These are phyloP conservation scores for Sordariomycetes sp. DNA, from an alignment of 2,329 filamentous ascomycete species.

Conservation along the genomic window DNA sequence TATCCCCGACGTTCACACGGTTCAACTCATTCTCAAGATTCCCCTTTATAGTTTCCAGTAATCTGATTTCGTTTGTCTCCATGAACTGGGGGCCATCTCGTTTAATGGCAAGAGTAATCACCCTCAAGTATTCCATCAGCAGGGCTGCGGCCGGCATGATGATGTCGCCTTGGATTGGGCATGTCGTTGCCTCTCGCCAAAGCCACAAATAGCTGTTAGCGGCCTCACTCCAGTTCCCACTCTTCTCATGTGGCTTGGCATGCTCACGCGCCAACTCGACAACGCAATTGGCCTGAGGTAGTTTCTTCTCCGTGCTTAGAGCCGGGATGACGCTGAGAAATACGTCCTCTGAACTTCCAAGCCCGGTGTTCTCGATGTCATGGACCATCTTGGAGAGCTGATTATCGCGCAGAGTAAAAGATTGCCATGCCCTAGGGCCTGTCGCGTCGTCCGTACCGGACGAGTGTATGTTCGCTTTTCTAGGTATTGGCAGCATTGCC, in stretches of 20 bases:
- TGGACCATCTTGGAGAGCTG: neutral
- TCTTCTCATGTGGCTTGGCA: constrained; percentile 7
- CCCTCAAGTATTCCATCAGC: constrained; percentile 9
- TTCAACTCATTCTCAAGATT: neutral
- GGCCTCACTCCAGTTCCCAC: constrained; percentile 8
- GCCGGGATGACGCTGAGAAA: neutral
- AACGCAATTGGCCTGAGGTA: constrained; percentile 2
- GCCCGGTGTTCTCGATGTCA: neutral
- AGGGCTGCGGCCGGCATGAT: constrained; percentile 6
- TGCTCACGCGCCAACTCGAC: constrained; percentile 8
- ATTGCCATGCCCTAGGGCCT: neutral
- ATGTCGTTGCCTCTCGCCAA: constrained; percentile 4
- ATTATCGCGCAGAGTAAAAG: neutral
- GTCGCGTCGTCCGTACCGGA: too few species aligned
- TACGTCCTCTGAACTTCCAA: neutral
- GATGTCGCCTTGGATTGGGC: constrained; percentile 1
- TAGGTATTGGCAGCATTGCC: neutral
- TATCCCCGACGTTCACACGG: neutral
- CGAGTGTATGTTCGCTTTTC: neutral
- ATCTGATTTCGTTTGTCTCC: too few species aligned
- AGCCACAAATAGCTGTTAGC: constrained; percentile 10
- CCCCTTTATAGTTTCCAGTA: neutral
- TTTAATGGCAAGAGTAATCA: constrained; percentile 5
- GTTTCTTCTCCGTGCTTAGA: neutral
- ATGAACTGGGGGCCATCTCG: constrained; percentile 2